phyloP scores from a whole-genome alignment of 768 basidiomycete species.

The Lentinula sp. region DNA sequence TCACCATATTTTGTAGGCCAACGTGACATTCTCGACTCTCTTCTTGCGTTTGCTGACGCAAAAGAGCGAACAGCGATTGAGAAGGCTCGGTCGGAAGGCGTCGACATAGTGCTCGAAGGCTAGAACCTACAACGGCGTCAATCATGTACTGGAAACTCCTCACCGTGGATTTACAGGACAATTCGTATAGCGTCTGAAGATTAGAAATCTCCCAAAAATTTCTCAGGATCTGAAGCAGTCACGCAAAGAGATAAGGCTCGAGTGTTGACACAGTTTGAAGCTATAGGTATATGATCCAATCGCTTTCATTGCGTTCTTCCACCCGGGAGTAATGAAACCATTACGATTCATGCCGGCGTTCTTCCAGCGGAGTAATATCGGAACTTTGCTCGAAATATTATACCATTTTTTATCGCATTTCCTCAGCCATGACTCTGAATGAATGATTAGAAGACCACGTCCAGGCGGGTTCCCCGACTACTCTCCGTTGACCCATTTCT shows the following conservation, averaged over 20 bases:
- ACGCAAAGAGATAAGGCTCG: neutral
- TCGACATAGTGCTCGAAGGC: slow-evolving; percentile 47
- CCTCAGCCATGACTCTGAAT: neutral
- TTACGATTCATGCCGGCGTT: neutral
- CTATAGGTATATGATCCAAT: neutral
- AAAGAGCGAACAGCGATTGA: slow-evolving; percentile 44
- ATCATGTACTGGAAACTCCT: neutral
- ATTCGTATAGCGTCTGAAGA: neutral
- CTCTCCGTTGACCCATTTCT: neutral
- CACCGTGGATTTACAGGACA: neutral
- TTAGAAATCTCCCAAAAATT: neutral
- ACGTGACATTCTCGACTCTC: slow-evolving; percentile 45
- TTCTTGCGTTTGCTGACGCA: slow-evolving; percentile 41
- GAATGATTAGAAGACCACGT: neutral
- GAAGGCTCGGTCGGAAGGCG: slow-evolving; percentile 42
- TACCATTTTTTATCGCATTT: neutral
- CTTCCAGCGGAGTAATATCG: neutral
- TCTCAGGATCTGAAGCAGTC: neutral
- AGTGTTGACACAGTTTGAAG: neutral
- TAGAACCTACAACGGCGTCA: neutral
- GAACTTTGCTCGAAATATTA: neutral
- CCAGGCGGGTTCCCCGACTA: neutral
- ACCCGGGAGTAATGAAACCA: neutral
- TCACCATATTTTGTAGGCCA: slow-evolving; percentile 37
- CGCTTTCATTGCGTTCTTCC: neutral